A percentile compares a stretch with the other conserved stretches of the same genome.
These are phyloP conservation scores for Suhomyces choctaworum DNA, from an alignment of 1,139 yeast genomes.

Conservation along the genomic window DNA sequence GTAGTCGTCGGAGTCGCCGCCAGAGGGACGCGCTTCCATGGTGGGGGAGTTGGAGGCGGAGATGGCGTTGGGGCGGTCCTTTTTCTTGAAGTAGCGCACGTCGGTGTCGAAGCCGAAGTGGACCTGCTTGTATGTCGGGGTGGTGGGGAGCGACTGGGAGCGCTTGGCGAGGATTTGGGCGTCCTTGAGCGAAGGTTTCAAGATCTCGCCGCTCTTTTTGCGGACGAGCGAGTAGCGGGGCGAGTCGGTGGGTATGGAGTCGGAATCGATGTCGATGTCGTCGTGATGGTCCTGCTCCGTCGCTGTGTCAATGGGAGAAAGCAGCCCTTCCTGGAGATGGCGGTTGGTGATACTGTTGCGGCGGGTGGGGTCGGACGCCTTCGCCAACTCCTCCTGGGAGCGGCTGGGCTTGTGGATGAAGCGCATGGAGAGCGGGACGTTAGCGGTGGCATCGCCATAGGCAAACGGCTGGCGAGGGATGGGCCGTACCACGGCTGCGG, in stretches of 20 bases:
- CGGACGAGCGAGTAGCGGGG: slow-evolving; percentile 44
- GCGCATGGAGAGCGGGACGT: slow-evolving; percentile 34
- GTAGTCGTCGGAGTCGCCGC: slow-evolving; percentile 20
- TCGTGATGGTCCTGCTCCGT: background rate
- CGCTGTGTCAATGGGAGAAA: background rate
- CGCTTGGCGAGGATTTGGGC: slow-evolving; percentile 38
- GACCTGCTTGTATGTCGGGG: slow-evolving; percentile 72
- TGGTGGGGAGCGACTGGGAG: slow-evolving; percentile 66
- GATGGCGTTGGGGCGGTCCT: slow-evolving; percentile 75
- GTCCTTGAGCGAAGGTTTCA: slow-evolving; percentile 67
- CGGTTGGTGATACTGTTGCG: slow-evolving; percentile 26
- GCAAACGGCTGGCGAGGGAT: slow-evolving; percentile 9
- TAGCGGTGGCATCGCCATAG: slow-evolving; percentile 7
- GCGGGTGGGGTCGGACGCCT: slow-evolving; percentile 38
- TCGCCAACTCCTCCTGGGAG: slow-evolving; percentile 31
- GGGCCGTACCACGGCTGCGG: too few species aligned
- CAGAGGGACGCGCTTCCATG: slow-evolving; percentile 25
- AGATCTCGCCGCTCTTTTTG: slow-evolving; percentile 78
- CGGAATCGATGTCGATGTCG: background rate
- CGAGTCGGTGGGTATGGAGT: background rate
- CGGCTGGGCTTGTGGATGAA: slow-evolving; percentile 47
- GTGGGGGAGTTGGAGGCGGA: slow-evolving; percentile 65
- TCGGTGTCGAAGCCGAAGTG: slow-evolving; percentile 73
- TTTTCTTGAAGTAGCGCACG: slow-evolving; percentile 67
- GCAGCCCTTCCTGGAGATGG: background rate